Evolutionary conservation across 129 eudicot species (phyloP), one percentile per base, ranked within the genome.

Genomic region (Dittrichia graveolens): DNA sequence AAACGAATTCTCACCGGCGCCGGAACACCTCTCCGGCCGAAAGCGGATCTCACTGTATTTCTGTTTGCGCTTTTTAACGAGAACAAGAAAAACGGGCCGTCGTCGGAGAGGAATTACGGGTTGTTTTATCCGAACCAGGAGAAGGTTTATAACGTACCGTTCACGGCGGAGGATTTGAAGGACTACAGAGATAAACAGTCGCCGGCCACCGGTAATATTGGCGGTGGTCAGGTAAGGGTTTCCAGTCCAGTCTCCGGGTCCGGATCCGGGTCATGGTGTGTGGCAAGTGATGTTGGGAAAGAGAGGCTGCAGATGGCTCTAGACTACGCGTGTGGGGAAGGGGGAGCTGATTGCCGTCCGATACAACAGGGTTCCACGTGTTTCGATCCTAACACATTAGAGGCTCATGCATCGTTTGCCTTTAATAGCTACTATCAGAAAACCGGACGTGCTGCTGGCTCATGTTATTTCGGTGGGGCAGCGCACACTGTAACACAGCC

Each of bases 261-360:
- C 63, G 78, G 64, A 41, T 49, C 80, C 14, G 95, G 89, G 78
- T 81, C 84, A 0, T 94, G 99, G 99, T 94, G 99, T 52, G 99
- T 94, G 34, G 99, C 99, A 15, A 78, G 78, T 44, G 89, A 86
- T 2, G 93, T 75, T 60, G 97, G 89, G 38, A 83, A 78, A 56
- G 88, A 64, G 3, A 79, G 85, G 85, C 85, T 94, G 64, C 99
- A 94, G 83, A 56, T 59, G 62, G 99, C 84, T 43, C 82, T 94
- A 65, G 99, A 94, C 79, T 94, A 73, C 37, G 99, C 99, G 0
- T 94, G 99, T 83, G 99, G 99, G 12, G 96, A 87, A 72, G 98
- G 96, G 4, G 90, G 90, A 55, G 98, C 97, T 10, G 97, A 94
- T 60, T 94, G 99, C 93, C 96, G 85, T 81, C 81, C 69, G 93